Evolutionary conservation across 257 asterid genomes (phyloP).

Genomic region (Ilex aquifolium): DNA sequence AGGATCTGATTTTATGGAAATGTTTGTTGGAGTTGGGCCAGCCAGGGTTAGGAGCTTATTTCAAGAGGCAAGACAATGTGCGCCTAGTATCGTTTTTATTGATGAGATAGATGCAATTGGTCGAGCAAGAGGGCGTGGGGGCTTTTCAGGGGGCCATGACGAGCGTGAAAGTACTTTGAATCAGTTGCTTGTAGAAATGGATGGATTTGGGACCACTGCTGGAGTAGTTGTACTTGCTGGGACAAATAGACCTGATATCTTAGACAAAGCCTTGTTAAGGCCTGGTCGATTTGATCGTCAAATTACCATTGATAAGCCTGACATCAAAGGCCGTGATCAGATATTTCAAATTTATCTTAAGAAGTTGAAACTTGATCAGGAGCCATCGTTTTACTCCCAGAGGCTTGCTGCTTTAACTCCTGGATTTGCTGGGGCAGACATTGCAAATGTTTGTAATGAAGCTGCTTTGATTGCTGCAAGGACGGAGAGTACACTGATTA

Average conservation of each 20-base stretch:
- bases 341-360: constrained; percentile 65
- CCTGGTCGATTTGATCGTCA: constrained; percentile 98
- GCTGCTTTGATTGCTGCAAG: constrained; percentile 95
- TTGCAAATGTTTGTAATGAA: constrained; percentile 88
- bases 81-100: constrained; percentile 86
- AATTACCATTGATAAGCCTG: constrained; percentile 76
- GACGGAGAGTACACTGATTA: constrained; percentile 41
- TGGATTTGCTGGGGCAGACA: constrained; percentile 97
- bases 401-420: constrained; percentile 95
- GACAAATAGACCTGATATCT: constrained; percentile 79
- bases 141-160: constrained; percentile 45
- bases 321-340: constrained; percentile 86
- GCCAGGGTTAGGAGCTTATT: constrained; percentile 81
- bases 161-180: constrained; percentile 87
- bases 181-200: constrained; percentile 96
- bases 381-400: constrained; percentile 64
- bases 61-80: constrained; percentile 84
- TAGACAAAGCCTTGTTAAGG: constrained; percentile 83
- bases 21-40: constrained; percentile 92
- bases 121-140: constrained; percentile 74
- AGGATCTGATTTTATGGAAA: constrained; percentile 84
- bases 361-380: constrained; percentile 76
- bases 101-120: constrained; percentile 95
- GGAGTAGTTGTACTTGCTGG: constrained; percentile 94
- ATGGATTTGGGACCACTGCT: constrained; percentile 81